A percentile compares a stretch with the other conserved stretches of the same genome.
These are phyloP conservation scores for Fraxinus greggii DNA, from an alignment of 305 asterid species.

Conservation along the genomic window DNA sequence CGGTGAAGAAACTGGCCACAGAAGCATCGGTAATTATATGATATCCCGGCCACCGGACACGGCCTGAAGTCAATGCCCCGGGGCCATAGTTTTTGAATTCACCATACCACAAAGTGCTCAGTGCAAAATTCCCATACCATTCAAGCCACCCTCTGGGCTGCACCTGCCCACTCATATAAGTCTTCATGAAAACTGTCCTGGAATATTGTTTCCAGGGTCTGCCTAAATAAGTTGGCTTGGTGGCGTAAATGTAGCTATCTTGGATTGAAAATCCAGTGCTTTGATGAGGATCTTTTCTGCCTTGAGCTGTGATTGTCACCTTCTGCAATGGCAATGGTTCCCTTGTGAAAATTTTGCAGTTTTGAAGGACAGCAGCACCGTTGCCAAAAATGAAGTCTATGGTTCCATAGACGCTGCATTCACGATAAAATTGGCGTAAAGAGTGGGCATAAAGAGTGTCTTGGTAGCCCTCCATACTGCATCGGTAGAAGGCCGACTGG, in stretches of 20 bases:
- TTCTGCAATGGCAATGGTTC: slow-evolving; percentile 70
- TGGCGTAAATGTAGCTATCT: slow-evolving; percentile 62
- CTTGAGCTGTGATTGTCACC: slow-evolving; percentile 87
- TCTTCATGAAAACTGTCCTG: slow-evolving; percentile 65
- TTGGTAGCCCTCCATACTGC: slow-evolving; percentile 90
- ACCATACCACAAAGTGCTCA: slow-evolving; percentile 75
- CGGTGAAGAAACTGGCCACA: slow-evolving; percentile 62
- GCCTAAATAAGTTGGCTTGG: slow-evolving; percentile 75
- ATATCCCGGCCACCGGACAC: slow-evolving; percentile 78
- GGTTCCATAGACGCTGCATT: slow-evolving; percentile 80
- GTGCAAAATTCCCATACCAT: slow-evolving; percentile 72
- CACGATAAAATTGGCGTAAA: slow-evolving; percentile 89
- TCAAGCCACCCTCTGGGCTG: slow-evolving; percentile 92
- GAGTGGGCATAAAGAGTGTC: slow-evolving; percentile 93
- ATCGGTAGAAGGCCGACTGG: slow-evolving; percentile 81
- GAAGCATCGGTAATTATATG: slow-evolving; percentile 59
- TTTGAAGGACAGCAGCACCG: slow-evolving; percentile 85
- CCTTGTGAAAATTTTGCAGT: slow-evolving; percentile 67
- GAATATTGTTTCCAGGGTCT: slow-evolving; percentile 83
- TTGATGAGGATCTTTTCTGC: slow-evolving; percentile 79
- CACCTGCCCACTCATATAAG: slow-evolving; percentile 75
- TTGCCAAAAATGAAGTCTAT: slow-evolving; percentile 91
- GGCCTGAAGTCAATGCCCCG: slow-evolving; percentile 57
- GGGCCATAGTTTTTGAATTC: slow-evolving; percentile 89
- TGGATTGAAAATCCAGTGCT: slow-evolving; percentile 78